Conservation (phyloP, 2,329 filamentous ascomycete species). For the Colletotrichum tropicale region DNA sequence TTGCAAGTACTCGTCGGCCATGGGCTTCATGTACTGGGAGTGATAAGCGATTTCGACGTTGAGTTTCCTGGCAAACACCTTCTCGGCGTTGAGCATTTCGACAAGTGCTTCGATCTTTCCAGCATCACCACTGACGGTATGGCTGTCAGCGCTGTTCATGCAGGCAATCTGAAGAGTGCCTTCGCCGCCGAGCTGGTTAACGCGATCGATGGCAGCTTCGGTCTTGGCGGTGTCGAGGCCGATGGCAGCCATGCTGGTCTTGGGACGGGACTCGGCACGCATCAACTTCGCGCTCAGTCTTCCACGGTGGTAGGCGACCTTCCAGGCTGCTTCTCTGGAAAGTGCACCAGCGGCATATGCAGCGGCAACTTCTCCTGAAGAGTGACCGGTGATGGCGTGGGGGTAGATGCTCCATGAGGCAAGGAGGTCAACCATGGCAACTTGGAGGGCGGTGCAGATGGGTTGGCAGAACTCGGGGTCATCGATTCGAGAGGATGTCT, state of each 20-base stretch:
- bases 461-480: constrained; percentile 48
- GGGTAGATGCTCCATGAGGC: constrained; percentile 45
- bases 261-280: constrained; percentile 33
- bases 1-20: constrained; percentile 38
- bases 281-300: constrained; percentile 26
- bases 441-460: constrained; percentile 49
- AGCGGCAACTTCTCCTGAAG: constrained; percentile 52
- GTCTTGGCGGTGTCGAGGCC: constrained; percentile 34
- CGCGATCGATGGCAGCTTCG: constrained; percentile 25
- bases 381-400: constrained; percentile 46
- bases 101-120: constrained; percentile 31
- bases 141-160: constrained; percentile 56
- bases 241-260: constrained; percentile 44
- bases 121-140: constrained; percentile 47
- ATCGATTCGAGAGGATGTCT: constrained; percentile 35
- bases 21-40: constrained; percentile 53
- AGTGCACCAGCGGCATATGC: constrained; percentile 44
- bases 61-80: constrained; percentile 51
- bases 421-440: constrained; percentile 49
- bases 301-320: constrained; percentile 55
- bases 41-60: constrained; percentile 58
- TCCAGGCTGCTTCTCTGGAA: constrained; percentile 47
- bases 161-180: constrained; percentile 43
- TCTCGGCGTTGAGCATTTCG: constrained; percentile 31
- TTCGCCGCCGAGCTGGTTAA: constrained; percentile 20